A percentile compares a stretch with the other conserved stretches of the same genome.
Conservation (phyloP, 192 early-diverging fungal genomes). For the Paraglomus occultum region DNA sequence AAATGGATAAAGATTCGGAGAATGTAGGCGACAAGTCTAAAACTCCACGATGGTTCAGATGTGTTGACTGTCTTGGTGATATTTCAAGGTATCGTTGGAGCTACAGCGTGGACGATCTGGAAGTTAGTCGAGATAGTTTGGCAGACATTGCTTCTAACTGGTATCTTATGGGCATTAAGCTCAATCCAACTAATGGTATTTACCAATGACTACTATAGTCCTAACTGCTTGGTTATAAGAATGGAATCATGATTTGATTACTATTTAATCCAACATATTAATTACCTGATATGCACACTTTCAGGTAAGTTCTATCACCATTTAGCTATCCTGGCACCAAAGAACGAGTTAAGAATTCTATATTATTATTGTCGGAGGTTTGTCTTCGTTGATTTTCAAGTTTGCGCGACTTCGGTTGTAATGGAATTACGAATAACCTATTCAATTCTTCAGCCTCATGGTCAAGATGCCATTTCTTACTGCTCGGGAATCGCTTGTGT, state of each 20-base stretch:
- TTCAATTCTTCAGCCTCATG: constrained; percentile 43
- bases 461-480: constrained; percentile 51
- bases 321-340: constrained; percentile 41
- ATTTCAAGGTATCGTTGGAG: constrained; percentile 52
- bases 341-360: constrained; percentile 33
- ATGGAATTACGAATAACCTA: constrained; percentile 11
- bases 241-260: neutral
- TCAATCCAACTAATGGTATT: constrained; percentile 44
- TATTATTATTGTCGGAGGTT: constrained; percentile 45
- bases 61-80: constrained; percentile 48
- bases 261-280: neutral
- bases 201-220: constrained; percentile 26
- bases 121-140: constrained; percentile 30
- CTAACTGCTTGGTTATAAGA: constrained; percentile 12
- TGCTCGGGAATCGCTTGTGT: constrained; percentile 50
- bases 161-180: constrained; percentile 38
- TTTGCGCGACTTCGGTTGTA: neutral
- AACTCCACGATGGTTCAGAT: constrained; percentile 47
- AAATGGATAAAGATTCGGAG: constrained; percentile 33
- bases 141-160: constrained; percentile 33
- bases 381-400: neutral
- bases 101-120: constrained; percentile 35
- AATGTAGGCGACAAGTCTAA: constrained; percentile 13
- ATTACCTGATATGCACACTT: too few species aligned
- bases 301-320: constrained; percentile 53